Evolutionary conservation across 1,139 yeast species (phyloP).

Genomic region (Magnusiomyces paraingens): DNA sequence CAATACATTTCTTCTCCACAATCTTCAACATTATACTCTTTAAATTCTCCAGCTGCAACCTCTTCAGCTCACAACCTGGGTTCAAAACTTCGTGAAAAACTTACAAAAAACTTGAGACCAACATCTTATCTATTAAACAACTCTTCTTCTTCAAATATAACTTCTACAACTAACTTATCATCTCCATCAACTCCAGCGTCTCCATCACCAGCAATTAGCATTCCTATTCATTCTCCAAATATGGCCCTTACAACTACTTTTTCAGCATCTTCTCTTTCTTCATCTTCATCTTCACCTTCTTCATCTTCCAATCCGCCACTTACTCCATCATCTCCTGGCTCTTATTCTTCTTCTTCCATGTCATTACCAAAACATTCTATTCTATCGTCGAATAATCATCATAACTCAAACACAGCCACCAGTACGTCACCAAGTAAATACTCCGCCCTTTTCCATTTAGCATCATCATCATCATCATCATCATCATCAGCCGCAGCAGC

Average conservation of each 20-base stretch:
- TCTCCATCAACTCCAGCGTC: not conserved
- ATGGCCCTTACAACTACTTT: not conserved
- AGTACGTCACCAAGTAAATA: not conserved
- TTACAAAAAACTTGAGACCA: conserved; percentile 4
- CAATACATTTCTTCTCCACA: not conserved
- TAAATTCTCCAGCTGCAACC: not conserved
- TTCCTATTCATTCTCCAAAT: not conserved
- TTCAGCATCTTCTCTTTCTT: not conserved
- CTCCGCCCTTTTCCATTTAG: conserved; percentile 2
- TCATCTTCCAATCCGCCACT: conserved; percentile 39
- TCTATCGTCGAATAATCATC: too few species aligned
- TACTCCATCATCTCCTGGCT: not conserved
- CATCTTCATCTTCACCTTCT: conserved; percentile 38
- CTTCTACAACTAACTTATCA: not conserved
- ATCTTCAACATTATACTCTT: not conserved
- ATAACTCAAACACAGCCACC: not conserved
- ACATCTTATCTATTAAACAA: not conserved
- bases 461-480: conserved; percentile 1
- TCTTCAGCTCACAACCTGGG: not conserved
- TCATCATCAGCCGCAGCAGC: not conserved
- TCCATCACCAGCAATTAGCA: not conserved
- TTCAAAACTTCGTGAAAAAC: not conserved
- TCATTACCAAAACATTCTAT: not conserved
- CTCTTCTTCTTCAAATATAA: not conserved
- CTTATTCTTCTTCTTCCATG: not conserved